Evolutionary conservation across 495 filamentous ascomycete species (phyloP), one percentile per base, ranked within the genome.

Genomic region (Annulohypoxylon stygium): DNA sequence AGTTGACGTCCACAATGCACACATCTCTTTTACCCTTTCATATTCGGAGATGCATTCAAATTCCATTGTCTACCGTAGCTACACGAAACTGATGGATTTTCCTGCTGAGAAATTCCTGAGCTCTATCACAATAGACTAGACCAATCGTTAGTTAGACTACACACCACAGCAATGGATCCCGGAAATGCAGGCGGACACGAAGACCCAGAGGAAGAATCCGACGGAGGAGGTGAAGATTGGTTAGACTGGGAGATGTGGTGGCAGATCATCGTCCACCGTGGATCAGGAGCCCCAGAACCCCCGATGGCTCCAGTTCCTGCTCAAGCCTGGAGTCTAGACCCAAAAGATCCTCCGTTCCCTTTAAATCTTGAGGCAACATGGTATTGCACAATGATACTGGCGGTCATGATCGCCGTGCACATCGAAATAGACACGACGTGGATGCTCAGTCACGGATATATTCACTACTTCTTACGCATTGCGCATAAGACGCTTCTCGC

Each of bases 211-310:
- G 10, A 37, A 11, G 51, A 33, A n/a, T 2, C 10, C 41, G 34
- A 36, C 1, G 20, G 39, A 20, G 50, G 61, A 26, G 54, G 30
- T 1, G 10, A 48, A 2, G 34, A 26, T 4, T 18, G 53, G 30
- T 10, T 67, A 26, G 41, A 62, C 51, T 74, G 76, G 76, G 66
- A 73, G 3, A 16, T 12, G 7, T 69, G 54, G 67, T 75, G 69
- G 59, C 62, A 36, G 14, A 51, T 75, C 48, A 61, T 78, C 20
- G 61, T 78, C 50, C 61, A 76, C 47, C 73, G 67, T 12, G 26
- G 47, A 14, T 57, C n/a, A 20, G 26, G 37, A 4, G 6, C 69
- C 3, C 2, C 4, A 9, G 61, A 57, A 20, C 18, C 37, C 23
- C 4, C 11, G 0, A 20, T 47, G 4, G 25, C 37, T 5, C 16